These are phyloP conservation scores for Calonectria montana DNA, from an alignment of 2,329 filamentous ascomycete species.

Conservation along the genomic window DNA sequence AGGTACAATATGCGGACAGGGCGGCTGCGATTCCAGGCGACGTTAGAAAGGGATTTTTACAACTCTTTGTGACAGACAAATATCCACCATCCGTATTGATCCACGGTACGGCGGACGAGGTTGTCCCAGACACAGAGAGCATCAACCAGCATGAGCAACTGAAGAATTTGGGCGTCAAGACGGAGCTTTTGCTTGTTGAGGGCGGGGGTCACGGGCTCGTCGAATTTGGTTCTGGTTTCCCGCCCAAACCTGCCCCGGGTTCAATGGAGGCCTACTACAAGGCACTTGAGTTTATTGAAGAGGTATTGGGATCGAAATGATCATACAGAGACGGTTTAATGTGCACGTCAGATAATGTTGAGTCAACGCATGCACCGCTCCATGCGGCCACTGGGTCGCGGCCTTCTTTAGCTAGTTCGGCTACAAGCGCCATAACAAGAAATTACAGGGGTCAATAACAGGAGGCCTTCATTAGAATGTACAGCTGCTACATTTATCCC, in stretches of 20 bases:
- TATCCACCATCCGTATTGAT: conserved; percentile 19
- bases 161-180: conserved; percentile 11
- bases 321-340: too few species aligned
- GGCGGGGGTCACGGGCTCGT: conserved; percentile 9
- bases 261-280: conserved; percentile 18
- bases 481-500: background rate
- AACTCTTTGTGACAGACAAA: conserved; percentile 21
- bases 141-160: conserved; percentile 12
- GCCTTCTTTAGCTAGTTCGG: background rate
- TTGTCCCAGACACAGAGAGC: conserved; percentile 15
- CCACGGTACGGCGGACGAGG: conserved; percentile 15
- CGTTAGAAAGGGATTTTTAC: conserved; percentile 7
- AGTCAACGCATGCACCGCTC: background rate
- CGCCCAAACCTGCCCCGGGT: background rate
- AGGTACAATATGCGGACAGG: conserved; percentile 9
- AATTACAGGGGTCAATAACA: background rate
- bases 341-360: background rate
- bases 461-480: background rate
- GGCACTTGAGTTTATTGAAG: conserved; percentile 8
- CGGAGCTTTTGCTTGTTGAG: conserved; percentile 7
- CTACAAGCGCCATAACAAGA: background rate
- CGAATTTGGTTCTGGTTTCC: background rate
- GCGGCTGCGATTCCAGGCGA: conserved; percentile 9
- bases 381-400: background rate
- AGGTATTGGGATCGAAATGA: background rate